Evolutionary conservation across 495 filamentous ascomycete species (phyloP), one percentile per base, ranked within the genome.

Genomic region (Glonium stellatum): DNA sequence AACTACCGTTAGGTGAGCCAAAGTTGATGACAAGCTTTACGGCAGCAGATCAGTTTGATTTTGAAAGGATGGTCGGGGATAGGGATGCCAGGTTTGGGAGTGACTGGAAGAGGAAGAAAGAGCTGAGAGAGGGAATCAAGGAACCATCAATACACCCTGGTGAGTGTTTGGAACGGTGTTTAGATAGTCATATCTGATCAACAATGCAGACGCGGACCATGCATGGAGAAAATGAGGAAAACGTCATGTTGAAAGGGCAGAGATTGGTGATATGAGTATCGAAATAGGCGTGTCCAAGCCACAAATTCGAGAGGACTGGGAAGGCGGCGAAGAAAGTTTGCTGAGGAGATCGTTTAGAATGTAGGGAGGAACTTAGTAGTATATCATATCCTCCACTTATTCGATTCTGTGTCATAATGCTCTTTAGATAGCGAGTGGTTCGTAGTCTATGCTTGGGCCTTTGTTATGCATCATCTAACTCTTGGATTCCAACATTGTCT

Each of bases 1-100:
- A 80, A 63, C 64, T 96, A 64, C 88, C 89, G 21, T 67, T 93
- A 57, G 89, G 90, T 0, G 74, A 76, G 71, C 88, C 89, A 59
- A 73, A 87, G 75, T 73, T 95, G 62, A 92, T 93, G 89, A 83
- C 79, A 42, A 91, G 87, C 68, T 86, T 85, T 67, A 85, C 81
- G 12, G 71, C 74, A 4, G 72, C 79, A 37, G 80, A 77, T 12
- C 83, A 83, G 69, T 72, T 85, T 21, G 57, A 35, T 11, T 76
- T 87, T 62, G 82, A 85, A 44, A 79, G 75, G 66, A 66, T 77
- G 31, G 73, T 90, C 46, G 76, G 70, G 27, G 84, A 85, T 31
- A 75, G 91, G 52, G 88, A 96, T 76, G 59, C 68, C 67, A 80
- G 78, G 67, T 87, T 87, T 71, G 82, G 83, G 9, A 73, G 77